Base-by-base conservation (phyloP, 768 basidiomycete genomes). In the Phylloporus sp. region DNA sequence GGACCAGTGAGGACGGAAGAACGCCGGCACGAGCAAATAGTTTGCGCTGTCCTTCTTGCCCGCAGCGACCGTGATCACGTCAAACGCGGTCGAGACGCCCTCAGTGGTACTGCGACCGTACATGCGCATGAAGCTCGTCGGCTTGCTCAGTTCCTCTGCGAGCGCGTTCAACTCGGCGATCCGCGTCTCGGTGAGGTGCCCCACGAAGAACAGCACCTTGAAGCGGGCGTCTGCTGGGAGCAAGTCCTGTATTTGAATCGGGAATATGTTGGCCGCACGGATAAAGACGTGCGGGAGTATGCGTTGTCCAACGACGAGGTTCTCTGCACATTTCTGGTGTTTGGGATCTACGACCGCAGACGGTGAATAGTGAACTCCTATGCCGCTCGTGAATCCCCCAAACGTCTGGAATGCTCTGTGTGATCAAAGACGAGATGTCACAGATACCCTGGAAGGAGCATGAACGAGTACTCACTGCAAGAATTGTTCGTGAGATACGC, bases 1-100 rank as follows among this genome's bases (percentile, higher is more conserved):
- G 18, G 69, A 60, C 73, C 73, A 74, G 41, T 76, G 74, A 10
- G 61, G 38, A 44, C 71, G 61, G 48, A 76, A 54, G 21, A 60
- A 42, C 7, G 36, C 45, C 1, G 73, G 73, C 24, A 74, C 50
- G 15, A 46, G 44, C 14, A 71, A 58, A 42, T 64, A 72, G 17
- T 70, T 64, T 15, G 63, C 52, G 17, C 55, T 54, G 6, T 61
- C 56, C 48, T 72, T 76, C 43, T 51, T 54, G 3, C 61, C 68
- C 21, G 56, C 33, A 7, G 48, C 15, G 38, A 67, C 52, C 14
- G 66, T 52, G 41, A 65, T 33, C 5, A 67, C 50, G 21, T 66
- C 64, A 34, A 68, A 76, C 9, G 71, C 51, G 17, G 49, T 52
- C 21, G 58, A 51, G 15, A 53, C n/a, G 3, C 58, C 54, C 22